Evolutionary conservation across 2,329 filamentous ascomycete species (phyloP).

Genomic region (Graphiopsis chlorocephala): DNA sequence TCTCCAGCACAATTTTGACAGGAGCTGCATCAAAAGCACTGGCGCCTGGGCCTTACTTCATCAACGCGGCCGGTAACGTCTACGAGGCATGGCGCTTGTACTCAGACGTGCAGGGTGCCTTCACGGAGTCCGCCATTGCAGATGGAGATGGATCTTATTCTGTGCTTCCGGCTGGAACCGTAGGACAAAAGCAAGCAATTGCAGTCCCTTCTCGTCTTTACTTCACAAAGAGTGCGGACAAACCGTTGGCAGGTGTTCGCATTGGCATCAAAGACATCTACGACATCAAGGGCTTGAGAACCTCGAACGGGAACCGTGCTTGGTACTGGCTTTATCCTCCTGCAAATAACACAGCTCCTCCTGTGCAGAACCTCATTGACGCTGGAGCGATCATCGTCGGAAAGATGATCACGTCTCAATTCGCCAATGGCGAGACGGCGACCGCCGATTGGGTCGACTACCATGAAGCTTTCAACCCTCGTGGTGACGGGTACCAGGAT

Average conservation of each 20-base stretch:
- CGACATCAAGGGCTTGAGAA: conserved; percentile 54
- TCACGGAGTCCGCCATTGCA: conserved; percentile 36
- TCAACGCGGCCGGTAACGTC: conserved; percentile 43
- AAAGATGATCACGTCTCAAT: conserved; percentile 44
- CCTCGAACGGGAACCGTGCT: conserved; percentile 55
- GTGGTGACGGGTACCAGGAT: conserved; percentile 43
- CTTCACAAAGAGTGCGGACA: conserved; percentile 47
- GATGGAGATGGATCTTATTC: conserved; percentile 38
- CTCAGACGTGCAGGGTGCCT: conserved; percentile 46
- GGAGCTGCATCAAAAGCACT: conserved; percentile 22
- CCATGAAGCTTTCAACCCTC: conserved; percentile 41
- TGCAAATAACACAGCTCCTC: conserved; percentile 42
- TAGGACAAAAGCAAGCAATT: conserved; percentile 40
- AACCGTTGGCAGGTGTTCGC: conserved; percentile 59
- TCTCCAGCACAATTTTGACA: background rate
- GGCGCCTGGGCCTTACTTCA: conserved; percentile 48
- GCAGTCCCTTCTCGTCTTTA: conserved; percentile 60
- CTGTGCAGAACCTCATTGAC: conserved; percentile 51
- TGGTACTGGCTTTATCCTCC: conserved; percentile 54
- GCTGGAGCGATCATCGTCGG: conserved; percentile 53
- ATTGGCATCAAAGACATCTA: conserved; percentile 62
- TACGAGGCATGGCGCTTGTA: conserved; percentile 49
- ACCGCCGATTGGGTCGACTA: conserved; percentile 51
- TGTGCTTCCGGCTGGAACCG: conserved; percentile 41
- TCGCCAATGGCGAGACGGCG: conserved; percentile 43